Evolutionary conservation across 2,329 filamentous ascomycete species (phyloP).

Genomic region (Torrubiellomyces zombiae): DNA sequence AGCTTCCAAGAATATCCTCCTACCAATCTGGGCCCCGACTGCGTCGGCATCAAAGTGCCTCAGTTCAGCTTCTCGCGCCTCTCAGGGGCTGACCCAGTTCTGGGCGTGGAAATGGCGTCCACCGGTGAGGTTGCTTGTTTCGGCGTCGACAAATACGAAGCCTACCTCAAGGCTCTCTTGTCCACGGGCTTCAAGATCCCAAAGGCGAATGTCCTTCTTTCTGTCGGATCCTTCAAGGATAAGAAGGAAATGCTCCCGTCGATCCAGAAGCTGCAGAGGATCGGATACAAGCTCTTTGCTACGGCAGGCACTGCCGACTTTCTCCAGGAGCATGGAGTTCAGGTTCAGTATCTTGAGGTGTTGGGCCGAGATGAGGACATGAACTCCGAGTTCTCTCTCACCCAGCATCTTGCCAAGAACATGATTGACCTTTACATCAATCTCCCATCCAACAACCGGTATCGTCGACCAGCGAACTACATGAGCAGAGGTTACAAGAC

Average conservation of each 20-base stretch:
- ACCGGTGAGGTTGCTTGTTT: slow-evolving; percentile 97
- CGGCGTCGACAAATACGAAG: slow-evolving; percentile 89
- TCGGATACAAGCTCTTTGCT: slow-evolving; percentile 91
- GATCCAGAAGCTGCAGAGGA: slow-evolving; percentile 70
- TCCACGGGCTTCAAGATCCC: slow-evolving; percentile 94
- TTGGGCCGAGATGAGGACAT: slow-evolving; percentile 68
- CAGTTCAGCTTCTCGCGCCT: slow-evolving; percentile 98
- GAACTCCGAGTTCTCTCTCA: slow-evolving; percentile 91
- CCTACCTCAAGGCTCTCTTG: slow-evolving; percentile 88
- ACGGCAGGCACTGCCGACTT: slow-evolving; percentile 95
- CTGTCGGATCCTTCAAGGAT: slow-evolving; percentile 94
- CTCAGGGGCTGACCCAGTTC: slow-evolving; percentile 85
- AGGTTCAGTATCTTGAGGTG: slow-evolving; percentile 85
- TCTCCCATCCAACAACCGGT: slow-evolving; percentile 94
- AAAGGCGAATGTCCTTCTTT: slow-evolving; percentile 87
- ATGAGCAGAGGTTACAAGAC: slow-evolving; percentile 97
- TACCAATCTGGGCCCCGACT: slow-evolving; percentile 57
- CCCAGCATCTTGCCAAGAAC: slow-evolving; percentile 92
- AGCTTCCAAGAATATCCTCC: slow-evolving; percentile 71
- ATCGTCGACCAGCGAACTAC: slow-evolving; percentile 90
- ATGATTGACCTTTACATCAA: slow-evolving; percentile 99
- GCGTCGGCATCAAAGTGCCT: slow-evolving; percentile 92
- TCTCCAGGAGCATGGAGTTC: slow-evolving; percentile 79
- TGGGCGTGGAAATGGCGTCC: slow-evolving; percentile 98
- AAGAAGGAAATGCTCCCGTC: slow-evolving; percentile 95